Evolutionary conservation across 2,329 filamentous ascomycete genomes (phyloP), one percentile per base, ranked within the genome.

Genomic region (Aspergillus sp.): DNA sequence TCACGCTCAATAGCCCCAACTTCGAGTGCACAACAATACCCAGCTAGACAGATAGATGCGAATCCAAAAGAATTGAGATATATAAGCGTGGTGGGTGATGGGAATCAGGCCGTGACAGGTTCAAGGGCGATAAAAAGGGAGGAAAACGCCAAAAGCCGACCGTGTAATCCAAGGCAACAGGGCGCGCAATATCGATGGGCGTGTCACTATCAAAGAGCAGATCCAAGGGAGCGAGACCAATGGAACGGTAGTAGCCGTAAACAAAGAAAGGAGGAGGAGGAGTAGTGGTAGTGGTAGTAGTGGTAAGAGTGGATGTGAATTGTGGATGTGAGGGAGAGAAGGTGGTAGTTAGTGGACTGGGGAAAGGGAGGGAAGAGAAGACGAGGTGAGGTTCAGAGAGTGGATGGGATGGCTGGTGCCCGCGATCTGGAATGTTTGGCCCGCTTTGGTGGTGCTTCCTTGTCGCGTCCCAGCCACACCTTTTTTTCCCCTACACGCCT

Each of bases 141-240:
- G 60, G 50, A 55, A 58, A 63, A 65, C 63, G 64, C 55, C 61
- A 56, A 59, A 60, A 55, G 61, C 60, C 61, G 57, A 62, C 59
- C 58, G 58, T 50, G 54, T 52, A 52, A 57, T 52, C 23, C 49
- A 63, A 36, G 28, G 49, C 54, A 63, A 60, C 21, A 28, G 25
- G 23, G 47, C 25, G 17, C 19, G 41, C 12, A 45, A 45, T 45
- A 45, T 45, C 30, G 23, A 54, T 15, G 25, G 39, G n/a, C 21
- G 47, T 39, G 50, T 57, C 15, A 53, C 51, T 48, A 55, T 50
- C 23, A 50, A 10, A 45, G 21, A 47, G 59, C 36, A 49, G 57
- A 62, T 30, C n/a, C 54, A 52, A 58, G 55, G 10, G 45, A 38
- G 49, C 43, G 51, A 52, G 53, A 60, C 56, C 32, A 57, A 62